Evolutionary conservation across 177 flowering plant genomes (phyloP).

Genomic region (Vitis hybrid): DNA sequence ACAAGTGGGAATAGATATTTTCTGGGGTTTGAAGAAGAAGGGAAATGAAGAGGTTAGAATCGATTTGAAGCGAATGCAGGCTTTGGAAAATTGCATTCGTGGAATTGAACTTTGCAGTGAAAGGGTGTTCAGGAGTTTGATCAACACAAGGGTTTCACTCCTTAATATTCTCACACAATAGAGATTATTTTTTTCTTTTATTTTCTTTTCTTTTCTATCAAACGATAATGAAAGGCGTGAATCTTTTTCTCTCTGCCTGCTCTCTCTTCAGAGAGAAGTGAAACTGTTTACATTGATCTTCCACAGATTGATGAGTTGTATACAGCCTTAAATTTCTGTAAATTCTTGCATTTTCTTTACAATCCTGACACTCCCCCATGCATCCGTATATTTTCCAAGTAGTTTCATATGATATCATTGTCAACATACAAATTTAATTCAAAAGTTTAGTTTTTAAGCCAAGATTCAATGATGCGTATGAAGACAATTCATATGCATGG

Average conservation of each 20-base stretch:
- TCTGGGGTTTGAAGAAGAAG: conserved; percentile 37
- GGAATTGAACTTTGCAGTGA: conserved; percentile 55
- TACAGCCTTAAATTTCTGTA: too few relatives aligned
- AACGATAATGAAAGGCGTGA: not conserved
- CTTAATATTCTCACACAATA: conserved; percentile 65
- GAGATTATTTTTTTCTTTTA: not conserved
- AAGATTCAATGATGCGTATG: too few relatives aligned
- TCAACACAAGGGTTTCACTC: conserved; percentile 68
- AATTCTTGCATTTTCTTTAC: too few relatives aligned
- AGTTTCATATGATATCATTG: too few relatives aligned
- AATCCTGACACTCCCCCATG: too few relatives aligned
- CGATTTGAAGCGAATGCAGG: conserved; percentile 47
- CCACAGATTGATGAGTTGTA: too few relatives aligned
- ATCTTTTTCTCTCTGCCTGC: not conserved
- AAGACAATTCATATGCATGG: too few relatives aligned
- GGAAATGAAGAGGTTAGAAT: conserved; percentile 49
- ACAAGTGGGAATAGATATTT: conserved; percentile 26
- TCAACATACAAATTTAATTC: too few relatives aligned
- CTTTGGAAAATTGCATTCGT: conserved; percentile 50
- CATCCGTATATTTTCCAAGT: too few relatives aligned
- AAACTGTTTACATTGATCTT: not conserved
- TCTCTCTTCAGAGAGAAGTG: not conserved
- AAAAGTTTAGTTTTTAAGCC: too few relatives aligned
- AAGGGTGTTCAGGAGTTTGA: conserved; percentile 66
- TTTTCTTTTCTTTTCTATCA: not conserved